Evolutionary conservation across 768 basidiomycete genomes (phyloP).

Genomic region (Kondoa malvinella): DNA sequence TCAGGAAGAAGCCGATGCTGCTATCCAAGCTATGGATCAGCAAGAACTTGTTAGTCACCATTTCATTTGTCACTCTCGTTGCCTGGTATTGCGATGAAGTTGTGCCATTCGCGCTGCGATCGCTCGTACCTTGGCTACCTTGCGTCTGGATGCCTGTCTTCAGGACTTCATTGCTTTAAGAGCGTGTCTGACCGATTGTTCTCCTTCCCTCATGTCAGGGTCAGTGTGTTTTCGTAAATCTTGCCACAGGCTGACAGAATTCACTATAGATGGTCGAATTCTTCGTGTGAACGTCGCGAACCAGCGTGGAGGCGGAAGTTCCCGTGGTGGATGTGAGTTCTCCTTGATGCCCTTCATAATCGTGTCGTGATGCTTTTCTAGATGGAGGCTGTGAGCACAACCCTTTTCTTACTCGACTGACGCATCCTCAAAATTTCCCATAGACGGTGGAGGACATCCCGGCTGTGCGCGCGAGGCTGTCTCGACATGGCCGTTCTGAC

Average conservation of each 20-base stretch:
- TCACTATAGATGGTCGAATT: background rate
- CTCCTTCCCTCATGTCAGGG: background rate
- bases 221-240: no score
- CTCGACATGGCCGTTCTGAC: no score
- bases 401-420: no score
- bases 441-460: no score
- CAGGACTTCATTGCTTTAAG: background rate
- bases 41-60: background rate
- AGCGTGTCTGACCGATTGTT: background rate
- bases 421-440: no score
- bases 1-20: background rate
- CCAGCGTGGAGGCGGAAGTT: background rate
- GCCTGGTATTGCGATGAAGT: no score
- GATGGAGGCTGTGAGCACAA: background rate
- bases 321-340: background rate
- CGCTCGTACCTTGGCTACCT: no score
- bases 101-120: no score
- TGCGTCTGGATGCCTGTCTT: no score
- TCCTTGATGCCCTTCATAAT: background rate
- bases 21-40: background rate
- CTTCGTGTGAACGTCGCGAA: slow-evolving; percentile 4
- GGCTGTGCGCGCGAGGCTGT: no score
- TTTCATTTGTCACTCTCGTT: no score
- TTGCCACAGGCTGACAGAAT: background rate
- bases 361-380: background rate